Evolutionary conservation across 768 basidiomycete species (phyloP).

Genomic region (Rhizopogon sp.): DNA sequence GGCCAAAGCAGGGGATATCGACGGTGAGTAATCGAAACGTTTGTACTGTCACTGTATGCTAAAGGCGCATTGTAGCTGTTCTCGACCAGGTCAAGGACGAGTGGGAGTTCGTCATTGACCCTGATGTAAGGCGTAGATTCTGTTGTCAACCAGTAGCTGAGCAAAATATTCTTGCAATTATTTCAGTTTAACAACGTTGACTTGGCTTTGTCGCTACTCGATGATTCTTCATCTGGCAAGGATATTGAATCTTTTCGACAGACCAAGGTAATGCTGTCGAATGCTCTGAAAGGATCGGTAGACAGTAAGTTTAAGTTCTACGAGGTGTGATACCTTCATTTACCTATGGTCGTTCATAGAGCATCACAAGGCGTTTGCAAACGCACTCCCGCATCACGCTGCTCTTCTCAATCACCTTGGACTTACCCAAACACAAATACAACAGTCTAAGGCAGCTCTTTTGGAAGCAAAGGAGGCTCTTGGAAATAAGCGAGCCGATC

Average conservation of each 20-base stretch:
- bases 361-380: slow-evolving; percentile 92
- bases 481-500: slow-evolving; percentile 80
- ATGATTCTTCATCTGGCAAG: slow-evolving; percentile 67
- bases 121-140: slow-evolving; percentile 51
- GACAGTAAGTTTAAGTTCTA: slow-evolving; percentile 54
- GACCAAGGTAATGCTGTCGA: slow-evolving; percentile 74
- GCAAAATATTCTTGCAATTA: slow-evolving; percentile 4
- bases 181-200: slow-evolving; percentile 89
- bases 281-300: slow-evolving; percentile 81
- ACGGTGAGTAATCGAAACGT: slow-evolving; percentile 46
- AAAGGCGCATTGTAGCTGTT: slow-evolving; percentile 46
- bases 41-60: background rate
- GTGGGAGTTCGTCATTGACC: slow-evolving; percentile 84
- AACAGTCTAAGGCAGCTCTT: slow-evolving; percentile 62
- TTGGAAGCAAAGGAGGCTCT: slow-evolving; percentile 77
- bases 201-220: slow-evolving; percentile 84
- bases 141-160: background rate
- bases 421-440: slow-evolving; percentile 70
- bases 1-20: slow-evolving; percentile 74
- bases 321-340: background rate
- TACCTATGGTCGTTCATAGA: slow-evolving; percentile 36
- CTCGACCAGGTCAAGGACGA: slow-evolving; percentile 83
- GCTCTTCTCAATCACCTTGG: slow-evolving; percentile 67
- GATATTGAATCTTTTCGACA: slow-evolving; percentile 72
- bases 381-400: slow-evolving; percentile 89